Percentiles rank a stretch among this genome's conserved stretches.
These are phyloP conservation scores for Wickerhamiella spandovensis DNA, from an alignment of 805 yeast species.

Conservation along the genomic window DNA sequence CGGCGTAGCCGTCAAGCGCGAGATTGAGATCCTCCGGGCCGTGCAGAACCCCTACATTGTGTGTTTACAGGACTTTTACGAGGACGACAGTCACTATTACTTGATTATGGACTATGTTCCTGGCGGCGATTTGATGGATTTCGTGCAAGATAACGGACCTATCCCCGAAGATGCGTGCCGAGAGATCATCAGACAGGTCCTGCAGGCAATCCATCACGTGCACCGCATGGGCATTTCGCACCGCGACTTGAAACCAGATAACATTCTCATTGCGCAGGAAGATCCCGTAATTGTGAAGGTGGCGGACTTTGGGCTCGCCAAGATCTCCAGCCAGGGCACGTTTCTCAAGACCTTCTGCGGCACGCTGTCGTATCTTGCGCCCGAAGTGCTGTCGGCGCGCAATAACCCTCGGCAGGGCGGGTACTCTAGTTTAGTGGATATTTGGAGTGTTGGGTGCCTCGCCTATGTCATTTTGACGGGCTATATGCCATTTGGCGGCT, in stretches of 20 bases:
- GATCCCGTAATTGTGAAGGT: conserved; percentile 87
- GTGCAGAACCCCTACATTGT: conserved; percentile 81
- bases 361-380: conserved; percentile 92
- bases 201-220: conserved; percentile 74
- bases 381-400: conserved; percentile 51
- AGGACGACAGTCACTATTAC: conserved; percentile 68
- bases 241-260: conserved; percentile 93
- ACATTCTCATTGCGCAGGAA: conserved; percentile 76
- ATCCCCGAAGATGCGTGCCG: conserved; percentile 84
- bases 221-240: conserved; percentile 90
- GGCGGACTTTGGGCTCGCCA: conserved; percentile 93
- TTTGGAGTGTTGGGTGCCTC: conserved; percentile 96
- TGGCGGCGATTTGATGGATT: conserved; percentile 97
- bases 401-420: conserved; percentile 17
- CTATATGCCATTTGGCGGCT: conserved; percentile 88
- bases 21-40: conserved; percentile 46
- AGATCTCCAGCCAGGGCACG: conserved; percentile 69
- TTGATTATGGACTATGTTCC: conserved; percentile 91
- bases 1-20: conserved; percentile 72
- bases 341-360: conserved; percentile 96
- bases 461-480: conserved; percentile 86
- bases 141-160: conserved; percentile 75
- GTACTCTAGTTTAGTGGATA: conserved; percentile 83
- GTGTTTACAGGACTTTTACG: conserved; percentile 66
- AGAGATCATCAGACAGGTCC: conserved; percentile 72